Conservation (phyloP, 352 stramenopile genomes). For the Pythium coloratum region DNA sequence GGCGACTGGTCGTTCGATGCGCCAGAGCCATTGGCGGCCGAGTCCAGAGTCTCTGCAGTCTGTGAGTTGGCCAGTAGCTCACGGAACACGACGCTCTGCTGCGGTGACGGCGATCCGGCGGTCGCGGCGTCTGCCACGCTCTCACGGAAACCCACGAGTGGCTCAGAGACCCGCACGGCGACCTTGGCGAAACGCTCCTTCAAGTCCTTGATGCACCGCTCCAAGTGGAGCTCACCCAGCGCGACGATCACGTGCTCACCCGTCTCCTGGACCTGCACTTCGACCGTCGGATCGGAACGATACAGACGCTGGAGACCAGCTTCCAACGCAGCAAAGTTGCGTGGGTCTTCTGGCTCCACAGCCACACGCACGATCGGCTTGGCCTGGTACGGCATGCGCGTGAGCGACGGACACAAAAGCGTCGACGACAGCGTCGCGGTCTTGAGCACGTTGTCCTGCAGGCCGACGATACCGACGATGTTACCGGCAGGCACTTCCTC, state of each 20-base stretch:
- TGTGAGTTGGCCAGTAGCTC: conserved; percentile 45
- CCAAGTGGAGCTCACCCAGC: conserved; percentile 90
- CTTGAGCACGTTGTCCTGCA: conserved; percentile 90
- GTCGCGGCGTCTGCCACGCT: conserved; percentile 60
- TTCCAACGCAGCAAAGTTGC: conserved; percentile 85
- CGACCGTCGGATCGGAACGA: conserved; percentile 91
- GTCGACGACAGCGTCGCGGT: conserved; percentile 87
- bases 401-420: conserved; percentile 78
- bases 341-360: conserved; percentile 86
- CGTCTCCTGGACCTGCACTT: conserved; percentile 89
- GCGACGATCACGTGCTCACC: conserved; percentile 91
- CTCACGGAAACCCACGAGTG: conserved; percentile 90
- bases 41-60: conserved; percentile 7
- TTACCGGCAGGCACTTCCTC: conserved; percentile 85
- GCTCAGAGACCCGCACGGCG: conserved; percentile 78
- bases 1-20: conserved; percentile 16
- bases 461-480: conserved; percentile 86
- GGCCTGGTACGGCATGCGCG: conserved; percentile 88
- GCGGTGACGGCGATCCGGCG: conserved; percentile 43
- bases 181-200: conserved; percentile 88
- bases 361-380: conserved; percentile 93
- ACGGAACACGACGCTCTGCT: conserved; percentile 74
- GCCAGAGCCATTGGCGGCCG: conserved; percentile 13
- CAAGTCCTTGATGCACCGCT: conserved; percentile 91
- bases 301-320: conserved; percentile 89